Base-by-base conservation (phyloP, 257 asterid species). In the Lantana camara region DNA sequence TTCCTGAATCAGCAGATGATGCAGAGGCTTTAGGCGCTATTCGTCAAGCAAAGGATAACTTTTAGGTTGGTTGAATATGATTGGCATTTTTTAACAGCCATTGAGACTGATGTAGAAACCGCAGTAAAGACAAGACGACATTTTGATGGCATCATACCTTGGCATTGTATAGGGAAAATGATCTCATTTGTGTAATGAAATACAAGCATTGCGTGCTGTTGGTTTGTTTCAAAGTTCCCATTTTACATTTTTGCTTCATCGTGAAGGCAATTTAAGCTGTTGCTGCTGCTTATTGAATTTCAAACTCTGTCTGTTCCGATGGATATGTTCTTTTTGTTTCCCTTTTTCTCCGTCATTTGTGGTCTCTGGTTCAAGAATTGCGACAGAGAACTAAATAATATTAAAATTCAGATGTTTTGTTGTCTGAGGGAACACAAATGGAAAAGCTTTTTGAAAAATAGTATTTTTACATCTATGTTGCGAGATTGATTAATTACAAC, bases 41-140 rank as follows among this genome's bases (percentile, higher is more conserved):
- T 66, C 85, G 99, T 64, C 78, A 40, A 77, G 97, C 97, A 55
- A 93, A 87, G 79, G 95, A 90, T 66, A 79, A 75, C 77, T 93
- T 90, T 70, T 89, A 83, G 86, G 60, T 50, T 20, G 29, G 44
- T 23, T 9, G 17, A 45, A 51, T 10, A 23, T n/a, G 53, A 9
- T 44, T 63, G 45, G 54, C 47, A 20, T 21, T 35, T 27, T n/a
- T 49, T 55, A 40, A 57, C 46, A 21, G 61, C 37, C 64, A 46
- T 17, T 9, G 13, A 32, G 38, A 49, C 8, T 55, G 32, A 3
- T 37, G 52, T 63, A 50, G 42, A 65, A 60, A 42, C 30, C 64
- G n/a, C 40, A 32, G 21, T 29, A 51, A 30, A 48, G 46, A 59
- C 57, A 13, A 59, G 38, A 58, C 12, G 44, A 29, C 45, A 14